Conservation (phyloP, 2,329 filamentous ascomycete species). For the Verticillium longisporum region DNA sequence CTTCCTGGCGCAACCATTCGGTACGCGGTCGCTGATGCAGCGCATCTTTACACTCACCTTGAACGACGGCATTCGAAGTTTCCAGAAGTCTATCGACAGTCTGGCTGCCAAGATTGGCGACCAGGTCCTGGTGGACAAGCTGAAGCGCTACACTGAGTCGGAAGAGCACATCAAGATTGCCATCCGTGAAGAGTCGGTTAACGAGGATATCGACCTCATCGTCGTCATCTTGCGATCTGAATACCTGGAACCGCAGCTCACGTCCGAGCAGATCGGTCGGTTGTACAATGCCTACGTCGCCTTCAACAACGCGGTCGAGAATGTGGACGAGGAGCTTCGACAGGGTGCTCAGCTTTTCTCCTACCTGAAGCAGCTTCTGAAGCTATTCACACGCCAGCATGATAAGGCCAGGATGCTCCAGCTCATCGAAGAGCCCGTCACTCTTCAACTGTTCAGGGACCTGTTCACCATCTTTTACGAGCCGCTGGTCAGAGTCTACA, state of each 20-base stretch:
- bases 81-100: slow-evolving; percentile 80
- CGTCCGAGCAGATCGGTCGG: slow-evolving; percentile 67
- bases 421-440: slow-evolving; percentile 95
- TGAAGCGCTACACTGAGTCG: slow-evolving; percentile 71
- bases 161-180: slow-evolving; percentile 67
- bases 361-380: slow-evolving; percentile 88
- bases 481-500: slow-evolving; percentile 93
- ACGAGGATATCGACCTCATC: slow-evolving; percentile 75
- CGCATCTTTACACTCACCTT: slow-evolving; percentile 90
- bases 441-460: slow-evolving; percentile 89
- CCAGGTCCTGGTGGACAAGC: slow-evolving; percentile 68
- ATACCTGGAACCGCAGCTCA: slow-evolving; percentile 63
- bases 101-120: slow-evolving; percentile 76
- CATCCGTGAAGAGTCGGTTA: slow-evolving; percentile 66
- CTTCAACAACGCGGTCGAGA: slow-evolving; percentile 91
- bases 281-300: slow-evolving; percentile 94
- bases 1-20: slow-evolving; percentile 93
- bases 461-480: slow-evolving; percentile 99
- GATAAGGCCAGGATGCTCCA: slow-evolving; percentile 97
- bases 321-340: slow-evolving; percentile 80
- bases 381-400: slow-evolving; percentile 81
- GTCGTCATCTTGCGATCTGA: slow-evolving; percentile 81
- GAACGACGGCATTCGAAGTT: slow-evolving; percentile 79
- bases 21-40: slow-evolving; percentile 82
- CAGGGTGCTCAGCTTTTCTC: slow-evolving; percentile 90